A percentile compares a stretch with the other conserved stretches of the same genome.
These are phyloP conservation scores for Juncus inflexus DNA, from an alignment of 176 grass and related monocot genomes.

Conservation along the genomic window DNA sequence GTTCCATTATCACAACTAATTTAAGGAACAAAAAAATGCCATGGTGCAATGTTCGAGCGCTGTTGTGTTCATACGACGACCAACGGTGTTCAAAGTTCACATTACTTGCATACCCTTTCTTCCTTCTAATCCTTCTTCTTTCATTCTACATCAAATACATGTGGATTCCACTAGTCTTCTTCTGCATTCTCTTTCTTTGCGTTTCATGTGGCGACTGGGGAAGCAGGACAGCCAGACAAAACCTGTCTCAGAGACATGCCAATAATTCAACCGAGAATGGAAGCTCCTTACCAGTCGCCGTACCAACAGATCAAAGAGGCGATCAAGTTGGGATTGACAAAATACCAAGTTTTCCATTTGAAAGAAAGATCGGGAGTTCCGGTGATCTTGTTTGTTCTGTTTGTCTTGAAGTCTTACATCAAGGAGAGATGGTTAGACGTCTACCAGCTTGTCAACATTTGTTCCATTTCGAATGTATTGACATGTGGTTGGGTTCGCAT, in stretches of 20 bases:
- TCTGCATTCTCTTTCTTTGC: slow-evolving; percentile 10
- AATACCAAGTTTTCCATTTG: slow-evolving; percentile 11
- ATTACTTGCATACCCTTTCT: slow-evolving; percentile 18
- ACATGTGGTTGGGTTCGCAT: slow-evolving; percentile 34
- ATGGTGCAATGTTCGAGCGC: neutral
- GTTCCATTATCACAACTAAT: neutral
- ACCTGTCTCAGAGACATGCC: neutral
- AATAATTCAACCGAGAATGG: neutral
- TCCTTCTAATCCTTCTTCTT: slow-evolving; percentile 16
- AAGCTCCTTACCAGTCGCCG: slow-evolving; percentile 5
- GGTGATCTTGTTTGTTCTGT: slow-evolving; percentile 10
- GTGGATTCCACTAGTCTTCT: slow-evolving; percentile 14
- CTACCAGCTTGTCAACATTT: slow-evolving; percentile 14
- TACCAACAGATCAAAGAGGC: neutral
- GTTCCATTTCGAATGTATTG: slow-evolving; percentile 46
- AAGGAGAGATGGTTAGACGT: slow-evolving; percentile 20
- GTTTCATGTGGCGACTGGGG: neutral
- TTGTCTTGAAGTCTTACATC: slow-evolving; percentile 15
- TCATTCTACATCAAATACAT: slow-evolving; percentile 26
- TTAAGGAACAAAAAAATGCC: slow-evolving; percentile 2
- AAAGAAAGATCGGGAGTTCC: slow-evolving; percentile 8
- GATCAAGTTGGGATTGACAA: neutral
- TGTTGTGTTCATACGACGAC: slow-evolving; percentile 1
- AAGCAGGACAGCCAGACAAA: neutral
- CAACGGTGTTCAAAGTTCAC: slow-evolving; percentile 22